Base-by-base conservation (phyloP, 2,329 filamentous ascomycete species). In the Gaeumannomyces sp. region DNA sequence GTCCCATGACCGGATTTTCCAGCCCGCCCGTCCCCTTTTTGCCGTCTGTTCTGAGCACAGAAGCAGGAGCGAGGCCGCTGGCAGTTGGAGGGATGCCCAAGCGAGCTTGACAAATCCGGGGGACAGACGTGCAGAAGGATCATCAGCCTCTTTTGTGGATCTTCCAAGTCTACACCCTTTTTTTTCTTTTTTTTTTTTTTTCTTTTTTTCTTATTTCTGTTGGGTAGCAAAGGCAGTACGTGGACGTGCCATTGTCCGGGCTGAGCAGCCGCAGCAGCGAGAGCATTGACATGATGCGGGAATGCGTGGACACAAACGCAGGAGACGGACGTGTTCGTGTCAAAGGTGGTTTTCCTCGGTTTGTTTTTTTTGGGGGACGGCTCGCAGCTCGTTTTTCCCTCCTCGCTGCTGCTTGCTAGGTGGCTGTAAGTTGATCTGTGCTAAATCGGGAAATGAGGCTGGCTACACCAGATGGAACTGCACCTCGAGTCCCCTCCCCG, bases 371-470 rank as follows among this genome's bases (percentile, higher is more conserved):
- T 10, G 4, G 8, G 33, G 33, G 33, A 35, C 33, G 11, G 13
- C 33, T 35, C 13, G 33, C 10, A 10, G 33, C 13, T 35, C n/a
- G n/a, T 35, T 10, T 11, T 25, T 8, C 45, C 8, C 22, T 25
- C 45, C 45, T 25, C 45, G 22, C 8, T 11, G 19, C 33, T 35
- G n/a, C n/a, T n/a, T 11, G 45, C 45, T 2, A 25, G 38, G 14
- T 45, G 38, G 38, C 38, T 45, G 11, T 16, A 45, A 13, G 38
- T 19, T 6, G 38, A 19, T 19, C 45, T 4, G 7, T 53, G 45
- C 45, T 53, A 53, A 53, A 53, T 53, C 45, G 45, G 45, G 45
- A 53, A 53, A 53, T 53, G 45, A 53, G 45, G 22, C 45, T 53
- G 45, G 45, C 45, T 53, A 53, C 45, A 53, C 45, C 45, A 25